Conservation (phyloP, 305 asterid genomes). For the Andrographis paniculata region DNA sequence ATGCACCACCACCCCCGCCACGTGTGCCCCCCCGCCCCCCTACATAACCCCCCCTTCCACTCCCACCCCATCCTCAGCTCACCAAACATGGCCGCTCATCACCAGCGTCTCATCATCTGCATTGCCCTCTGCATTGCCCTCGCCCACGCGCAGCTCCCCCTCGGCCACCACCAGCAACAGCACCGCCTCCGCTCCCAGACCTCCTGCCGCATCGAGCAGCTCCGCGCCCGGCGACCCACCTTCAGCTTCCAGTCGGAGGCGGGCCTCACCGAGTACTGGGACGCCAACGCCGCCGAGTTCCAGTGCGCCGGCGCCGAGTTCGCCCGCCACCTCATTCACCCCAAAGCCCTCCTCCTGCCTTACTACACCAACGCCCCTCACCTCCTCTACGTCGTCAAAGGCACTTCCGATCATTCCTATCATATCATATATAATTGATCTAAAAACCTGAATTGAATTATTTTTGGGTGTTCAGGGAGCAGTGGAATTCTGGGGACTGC, state of each 20-base stretch:
- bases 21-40: too few relatives aligned
- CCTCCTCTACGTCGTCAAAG: slow-evolving; percentile 38
- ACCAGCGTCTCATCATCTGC: too few relatives aligned
- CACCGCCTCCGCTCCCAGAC: slow-evolving; percentile 36
- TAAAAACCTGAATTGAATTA: too few relatives aligned
- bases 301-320: slow-evolving; percentile 59
- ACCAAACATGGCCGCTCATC: too few relatives aligned
- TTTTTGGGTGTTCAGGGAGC: background rate
- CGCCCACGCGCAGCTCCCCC: background rate
- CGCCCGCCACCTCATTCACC: slow-evolving; percentile 29
- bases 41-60: too few relatives aligned
- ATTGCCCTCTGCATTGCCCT: too few relatives aligned
- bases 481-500: slow-evolving; percentile 36
- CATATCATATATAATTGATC: too few relatives aligned
- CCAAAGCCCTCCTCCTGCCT: slow-evolving; percentile 47
- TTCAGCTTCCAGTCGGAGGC: slow-evolving; percentile 38
- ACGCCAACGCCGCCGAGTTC: slow-evolving; percentile 33
- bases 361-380: slow-evolving; percentile 60
- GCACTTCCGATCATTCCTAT: slow-evolving; percentile 8
- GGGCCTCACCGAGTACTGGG: slow-evolving; percentile 56
- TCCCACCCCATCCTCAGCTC: too few relatives aligned
- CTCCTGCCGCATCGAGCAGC: slow-evolving; percentile 35
- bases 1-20: too few relatives aligned
- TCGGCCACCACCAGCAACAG: slow-evolving; percentile 24
- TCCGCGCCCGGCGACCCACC: slow-evolving; percentile 45